Base-by-base conservation (phyloP, 345 rosid species). In the Eucalyptus pauciflora region DNA sequence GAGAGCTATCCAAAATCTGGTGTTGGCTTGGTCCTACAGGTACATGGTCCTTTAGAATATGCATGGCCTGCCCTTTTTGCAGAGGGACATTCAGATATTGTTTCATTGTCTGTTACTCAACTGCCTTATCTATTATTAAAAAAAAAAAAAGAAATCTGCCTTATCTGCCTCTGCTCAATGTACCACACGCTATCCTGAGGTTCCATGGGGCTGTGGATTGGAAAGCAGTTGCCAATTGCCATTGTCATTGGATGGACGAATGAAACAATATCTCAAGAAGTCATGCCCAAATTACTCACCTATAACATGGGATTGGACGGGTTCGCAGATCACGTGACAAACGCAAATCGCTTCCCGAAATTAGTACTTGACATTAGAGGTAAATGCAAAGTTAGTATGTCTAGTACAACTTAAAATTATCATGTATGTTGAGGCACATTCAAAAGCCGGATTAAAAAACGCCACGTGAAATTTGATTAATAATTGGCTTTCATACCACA, bases 201-300 rank as follows among this genome's bases (percentile, higher is more conserved):
- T 3, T 20, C 83, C 83, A 10, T 76, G 83, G 43, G 83, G 5
- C 7, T 37, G 48, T 37, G 83, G 48, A 76, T 76, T 76, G 27
- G 48, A 37, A 18, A 20, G 12, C 25, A 5, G 41, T 37, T 71
- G 81, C 46, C 25, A 5, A 22, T 37, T 71, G 81, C 46, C 81
- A 9, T 71, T n/a, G 37, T 64, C 76, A 14, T 64, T 9, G 46
- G 18, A 15, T 3, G 71, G 33, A 64, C 14, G 71, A 64, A 64
- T 13, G 0, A 7, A 64, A 64, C 37, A 64, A 31, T 69, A 0
- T 71, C 46, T 37, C 81, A 18, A 37, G 12, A 71, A 18, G 25
- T 17, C 81, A 10, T 71, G 81, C 81, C 81, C 45, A 17, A 10
- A 71, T 71, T 18, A 18, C 25, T 18, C 45, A 5, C 45, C 81